Base-by-base conservation (phyloP, 257 asterid genomes). In the Voacanga thouarsii region DNA sequence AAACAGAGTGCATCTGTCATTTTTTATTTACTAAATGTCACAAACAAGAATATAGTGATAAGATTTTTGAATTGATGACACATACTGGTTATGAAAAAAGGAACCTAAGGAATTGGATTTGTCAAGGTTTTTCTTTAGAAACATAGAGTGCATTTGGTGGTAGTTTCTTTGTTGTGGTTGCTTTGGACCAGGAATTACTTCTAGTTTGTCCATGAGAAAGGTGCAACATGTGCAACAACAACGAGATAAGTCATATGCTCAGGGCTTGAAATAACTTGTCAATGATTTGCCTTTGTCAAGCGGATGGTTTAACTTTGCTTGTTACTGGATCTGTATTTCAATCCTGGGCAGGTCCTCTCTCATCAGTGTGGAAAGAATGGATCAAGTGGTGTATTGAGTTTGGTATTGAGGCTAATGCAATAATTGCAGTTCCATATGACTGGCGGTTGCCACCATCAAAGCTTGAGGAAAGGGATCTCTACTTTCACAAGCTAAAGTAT, bases 281-380 rank as follows among this genome's bases (percentile, higher is more conserved):
- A 65, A 2, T 45, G 4, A 43, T 23, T 61, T 44, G 3, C 39
- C 51, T 33, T 39, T 61, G 19, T 41, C 66, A 45, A 39, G 37
- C 55, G 67, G 0, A n/a, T 57, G 44, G 37, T 79, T 43, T 10
- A 2, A 63, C 6, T 45, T 49, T 30, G 23, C 73, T 77, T 45
- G 67, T 74, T 21, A 74, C 67, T 28, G 45, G 37, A 72, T 61
- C 12, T 12, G 21, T 59, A 72, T 78, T 61, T 74, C 79, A 57
- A 65, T 71, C 49, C 61, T 83, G 74, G 74, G 84, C 90, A 95
- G 99, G 99, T 87, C 99, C 99, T 79, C 93, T 95, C 74, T 91
- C 99, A 56, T 93, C 99, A 47, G 99, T 95, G 81, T 95, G 99
- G 99, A 95, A 95, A 87, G 99, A 95, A 69, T 95, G 99, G 98